These are phyloP conservation scores for Chlamydomonas incerta DNA, from an alignment of 139 green algal genomes.

Conservation along the genomic window DNA sequence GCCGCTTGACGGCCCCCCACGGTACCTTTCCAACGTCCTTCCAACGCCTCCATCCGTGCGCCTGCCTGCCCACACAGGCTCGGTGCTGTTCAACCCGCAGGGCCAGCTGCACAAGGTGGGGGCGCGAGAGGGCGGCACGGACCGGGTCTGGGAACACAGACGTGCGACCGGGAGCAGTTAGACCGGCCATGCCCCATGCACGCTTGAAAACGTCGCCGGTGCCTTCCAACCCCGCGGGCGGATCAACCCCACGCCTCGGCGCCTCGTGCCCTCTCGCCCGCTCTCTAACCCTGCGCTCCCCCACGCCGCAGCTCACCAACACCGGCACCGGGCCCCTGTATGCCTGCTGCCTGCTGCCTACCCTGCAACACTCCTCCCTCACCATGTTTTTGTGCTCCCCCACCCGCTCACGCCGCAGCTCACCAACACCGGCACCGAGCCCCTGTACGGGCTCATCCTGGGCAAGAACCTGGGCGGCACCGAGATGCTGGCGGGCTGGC, in stretches of 20 bases:
- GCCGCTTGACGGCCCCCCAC: too few relatives aligned
- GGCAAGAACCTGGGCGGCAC: neutral
- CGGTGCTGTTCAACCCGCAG: neutral
- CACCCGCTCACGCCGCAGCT: too few relatives aligned
- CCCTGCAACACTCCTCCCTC: neutral
- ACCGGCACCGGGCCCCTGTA: neutral
- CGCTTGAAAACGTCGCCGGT: too few relatives aligned
- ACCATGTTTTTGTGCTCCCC: too few relatives aligned
- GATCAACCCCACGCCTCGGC: too few relatives aligned
- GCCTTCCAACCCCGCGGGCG: too few relatives aligned
- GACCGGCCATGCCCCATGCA: too few relatives aligned
- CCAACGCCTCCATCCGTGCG: neutral
- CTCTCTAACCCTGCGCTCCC: neutral
- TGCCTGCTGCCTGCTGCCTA: neutral
- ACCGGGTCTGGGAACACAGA: too few relatives aligned
- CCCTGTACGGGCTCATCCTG: neutral
- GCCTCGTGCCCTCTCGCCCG: too few relatives aligned
- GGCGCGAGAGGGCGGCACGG: too few relatives aligned
- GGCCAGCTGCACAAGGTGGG: conserved; percentile 23
- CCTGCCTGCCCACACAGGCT: neutral
- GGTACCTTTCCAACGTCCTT: neutral
- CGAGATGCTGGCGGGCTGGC: conserved; percentile 12
- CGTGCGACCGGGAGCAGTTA: too few relatives aligned
- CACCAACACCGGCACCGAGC: conserved; percentile 19
- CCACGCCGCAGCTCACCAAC: neutral